Percentiles rank a stretch among this genome's conserved stretches.
phyloP scores from a whole-genome alignment of 2,329 filamentous ascomycete species.

The Botrytis cinerea region DNA sequence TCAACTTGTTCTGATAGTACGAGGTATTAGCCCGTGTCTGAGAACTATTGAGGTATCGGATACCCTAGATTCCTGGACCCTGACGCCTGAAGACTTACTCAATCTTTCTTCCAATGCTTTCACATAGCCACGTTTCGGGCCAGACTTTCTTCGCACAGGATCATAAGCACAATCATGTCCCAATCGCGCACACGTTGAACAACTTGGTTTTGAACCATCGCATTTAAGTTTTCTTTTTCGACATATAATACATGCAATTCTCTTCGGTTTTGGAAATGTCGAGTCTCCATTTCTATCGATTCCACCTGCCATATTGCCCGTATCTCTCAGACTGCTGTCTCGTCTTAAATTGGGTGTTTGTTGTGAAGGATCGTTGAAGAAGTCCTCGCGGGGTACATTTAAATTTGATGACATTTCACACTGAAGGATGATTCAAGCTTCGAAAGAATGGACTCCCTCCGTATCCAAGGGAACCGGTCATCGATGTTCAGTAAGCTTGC shows the following conservation, averaged over 20 bases:
- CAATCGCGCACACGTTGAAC: constrained; percentile 64
- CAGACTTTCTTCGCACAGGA: constrained; percentile 70
- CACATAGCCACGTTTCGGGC: constrained; percentile 71
- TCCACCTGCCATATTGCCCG: constrained; percentile 41
- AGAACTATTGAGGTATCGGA: constrained; percentile 25
- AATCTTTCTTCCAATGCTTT: constrained; percentile 80
- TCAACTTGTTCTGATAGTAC: constrained; percentile 78
- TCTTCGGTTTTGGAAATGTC: constrained; percentile 76
- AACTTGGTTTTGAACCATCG: constrained; percentile 66
- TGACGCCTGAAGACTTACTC: constrained; percentile 60
- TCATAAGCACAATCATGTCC: constrained; percentile 69
- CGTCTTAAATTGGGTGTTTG: constrained; percentile 38
- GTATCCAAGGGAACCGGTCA: background rate
- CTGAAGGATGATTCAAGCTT: background rate
- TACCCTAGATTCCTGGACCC: background rate
- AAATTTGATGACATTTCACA: constrained; percentile 40
- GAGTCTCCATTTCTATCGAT: constrained; percentile 52
- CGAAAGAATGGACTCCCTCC: background rate
- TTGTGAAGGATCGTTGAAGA: constrained; percentile 58
- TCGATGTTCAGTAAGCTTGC: constrained; percentile 11
- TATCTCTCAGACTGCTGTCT: constrained; percentile 41
- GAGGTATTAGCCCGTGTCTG: constrained; percentile 3
- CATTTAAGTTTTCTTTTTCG: constrained; percentile 84
- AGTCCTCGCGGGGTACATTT: constrained; percentile 47
- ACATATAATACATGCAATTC: constrained; percentile 93